Conservation (phyloP, 306 rosid species). For the Cicer cuneatum region DNA sequence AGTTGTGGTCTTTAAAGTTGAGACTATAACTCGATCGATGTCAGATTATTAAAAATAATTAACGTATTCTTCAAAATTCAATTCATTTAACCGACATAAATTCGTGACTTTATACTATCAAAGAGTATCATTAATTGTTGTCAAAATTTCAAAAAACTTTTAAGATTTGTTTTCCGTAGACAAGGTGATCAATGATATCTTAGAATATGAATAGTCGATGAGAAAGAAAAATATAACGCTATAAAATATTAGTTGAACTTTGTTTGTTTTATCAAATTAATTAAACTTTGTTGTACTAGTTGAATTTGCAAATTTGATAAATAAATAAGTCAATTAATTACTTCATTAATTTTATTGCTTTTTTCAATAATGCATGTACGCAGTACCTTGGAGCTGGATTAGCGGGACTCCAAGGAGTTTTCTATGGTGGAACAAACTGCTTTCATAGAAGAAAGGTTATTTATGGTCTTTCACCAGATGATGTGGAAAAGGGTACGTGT, state of each 20-base stretch:
- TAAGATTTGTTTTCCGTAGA: no score
- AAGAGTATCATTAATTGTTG: no score
- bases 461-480: slow-evolving; percentile 58
- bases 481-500: slow-evolving; percentile 35
- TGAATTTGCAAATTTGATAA: background rate
- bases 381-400: slow-evolving; percentile 51
- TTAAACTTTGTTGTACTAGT: background rate
- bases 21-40: no score
- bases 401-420: slow-evolving; percentile 64
- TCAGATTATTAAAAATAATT: no score
- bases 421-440: slow-evolving; percentile 63
- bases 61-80: no score
- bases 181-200: no score
- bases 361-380: background rate
- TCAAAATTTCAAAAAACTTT: no score
- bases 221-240: background rate
- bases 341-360: background rate
- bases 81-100: no score
- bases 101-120: no score
- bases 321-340: background rate
- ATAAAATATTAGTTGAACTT: background rate
- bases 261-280: background rate
- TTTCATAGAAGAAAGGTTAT: slow-evolving; percentile 69
- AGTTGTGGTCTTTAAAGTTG: no score
- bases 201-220: background rate